Percentiles rank a stretch among this genome's conserved stretches.
Evolutionary conservation across 352 stramenopile genomes (phyloP).

Genomic region (Globisporangium spinosum): DNA sequence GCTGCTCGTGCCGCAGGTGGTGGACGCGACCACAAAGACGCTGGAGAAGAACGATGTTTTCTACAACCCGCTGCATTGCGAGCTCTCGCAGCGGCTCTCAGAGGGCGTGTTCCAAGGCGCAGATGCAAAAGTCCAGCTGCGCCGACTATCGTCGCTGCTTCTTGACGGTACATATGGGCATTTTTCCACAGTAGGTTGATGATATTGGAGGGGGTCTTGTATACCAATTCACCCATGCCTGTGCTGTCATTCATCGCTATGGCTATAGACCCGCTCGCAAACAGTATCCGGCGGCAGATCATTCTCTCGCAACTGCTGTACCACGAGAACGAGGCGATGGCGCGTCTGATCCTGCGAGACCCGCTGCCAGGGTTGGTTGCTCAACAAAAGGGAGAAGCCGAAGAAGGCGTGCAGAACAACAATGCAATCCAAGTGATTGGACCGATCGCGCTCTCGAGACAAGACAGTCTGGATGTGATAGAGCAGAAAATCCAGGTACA

Average conservation of each 20-base stretch:
- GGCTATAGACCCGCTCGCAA: slow-evolving; percentile 37
- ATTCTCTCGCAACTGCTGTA: slow-evolving; percentile 41
- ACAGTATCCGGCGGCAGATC: slow-evolving; percentile 41
- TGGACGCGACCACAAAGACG: slow-evolving; percentile 25
- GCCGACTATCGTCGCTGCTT: slow-evolving; percentile 26
- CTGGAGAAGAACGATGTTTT: slow-evolving; percentile 56
- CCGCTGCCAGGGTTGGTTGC: slow-evolving; percentile 20
- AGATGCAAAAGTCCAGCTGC: slow-evolving; percentile 43
- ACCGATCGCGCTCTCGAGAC: slow-evolving; percentile 43
- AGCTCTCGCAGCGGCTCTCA: slow-evolving; percentile 42
- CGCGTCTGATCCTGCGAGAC: slow-evolving; percentile 47
- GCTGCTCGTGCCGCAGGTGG: slow-evolving; percentile 33
- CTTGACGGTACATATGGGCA: slow-evolving; percentile 37
- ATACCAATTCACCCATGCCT: neutral
- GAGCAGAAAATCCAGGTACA: slow-evolving; percentile 54
- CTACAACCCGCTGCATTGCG: slow-evolving; percentile 56
- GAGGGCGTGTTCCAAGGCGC: slow-evolving; percentile 38
- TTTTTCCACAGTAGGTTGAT: neutral
- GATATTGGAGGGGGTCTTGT: neutral
- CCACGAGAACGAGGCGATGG: slow-evolving; percentile 42
- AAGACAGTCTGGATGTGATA: slow-evolving; percentile 50
- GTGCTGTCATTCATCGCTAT: neutral
- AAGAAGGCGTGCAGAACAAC: neutral
- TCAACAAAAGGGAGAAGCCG: slow-evolving; percentile 13
- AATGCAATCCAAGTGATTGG: slow-evolving; percentile 34